Base-by-base conservation (phyloP, 768 basidiomycete species). In the Rhizopogon salebrosus region DNA sequence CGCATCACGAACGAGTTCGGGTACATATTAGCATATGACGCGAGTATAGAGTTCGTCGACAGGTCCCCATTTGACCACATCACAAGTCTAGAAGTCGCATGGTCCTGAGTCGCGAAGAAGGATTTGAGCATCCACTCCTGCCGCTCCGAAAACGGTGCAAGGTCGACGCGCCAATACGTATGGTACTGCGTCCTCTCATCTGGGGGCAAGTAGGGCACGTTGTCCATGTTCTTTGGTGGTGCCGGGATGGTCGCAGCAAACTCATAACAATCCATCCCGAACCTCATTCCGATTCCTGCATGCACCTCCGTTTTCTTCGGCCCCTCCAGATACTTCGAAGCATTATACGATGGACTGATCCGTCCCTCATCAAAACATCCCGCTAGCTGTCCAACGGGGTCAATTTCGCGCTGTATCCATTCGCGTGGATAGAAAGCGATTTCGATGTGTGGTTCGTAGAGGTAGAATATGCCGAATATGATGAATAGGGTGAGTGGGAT, bases 21-120 rank as follows among this genome's bases (percentile, higher is more conserved):
- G 66, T 83, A 91, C 48, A 70, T 74, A 8, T 60, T 53, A 20
- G 85, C 64, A 65, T 92, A 92, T 16, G 70, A 70, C 49, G 70
- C 71, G 41, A 97, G 69, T 58, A 87, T 80, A 23, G 71, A 55
- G 68, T 87, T 79, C 14, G 58, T 50, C 43, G 72, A 65, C 45
- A 91, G 70, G 63, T 90, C 83, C 3, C 89, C 92, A 60, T 97
- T 97, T 10, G 94, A 92, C 95, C 95, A 98, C 51, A 99, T 71
- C 41, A 94, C 78, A 52, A 98, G 71, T 18, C 80, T 80, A 14
- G 85, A 77, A 41, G 76, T 68, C 1, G 70, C 62, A 14, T 84
- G 57, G 55, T 91, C 80, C 67, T 98, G 95, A 4, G 95, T 98
- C 3, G 93, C 90, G 55, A 98, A 91, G 67, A 95, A 95, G 2